These are phyloP conservation scores for Lathyrus aphaca DNA, from an alignment of 306 rosid species.

Conservation along the genomic window DNA sequence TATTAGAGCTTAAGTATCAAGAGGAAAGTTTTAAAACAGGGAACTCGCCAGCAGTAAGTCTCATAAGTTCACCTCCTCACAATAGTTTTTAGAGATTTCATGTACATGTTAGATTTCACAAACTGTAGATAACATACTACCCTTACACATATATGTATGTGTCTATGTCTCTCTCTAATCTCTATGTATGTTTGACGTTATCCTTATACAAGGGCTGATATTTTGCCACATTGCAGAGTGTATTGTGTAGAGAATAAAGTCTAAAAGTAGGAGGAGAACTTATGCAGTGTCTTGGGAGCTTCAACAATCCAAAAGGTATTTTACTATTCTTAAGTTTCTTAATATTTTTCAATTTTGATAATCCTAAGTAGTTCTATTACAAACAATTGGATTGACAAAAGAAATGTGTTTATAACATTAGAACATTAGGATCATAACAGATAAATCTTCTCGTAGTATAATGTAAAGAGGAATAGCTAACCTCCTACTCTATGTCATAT, in stretches of 20 bases:
- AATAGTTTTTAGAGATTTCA: conserved; percentile 15
- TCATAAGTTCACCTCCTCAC: conserved; percentile 31
- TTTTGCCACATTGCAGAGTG: conserved; percentile 63
- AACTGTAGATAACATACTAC: neutral
- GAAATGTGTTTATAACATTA: too few species aligned
- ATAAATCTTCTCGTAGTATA: too few species aligned
- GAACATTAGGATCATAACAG: too few species aligned
- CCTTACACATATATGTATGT: neutral
- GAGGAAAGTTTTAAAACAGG: conserved; percentile 65
- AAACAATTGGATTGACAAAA: conserved; percentile 31
- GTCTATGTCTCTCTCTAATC: conserved; percentile 3
- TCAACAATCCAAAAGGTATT: too few species aligned
- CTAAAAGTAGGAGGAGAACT: too few species aligned
- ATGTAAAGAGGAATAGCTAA: conserved; percentile 7
- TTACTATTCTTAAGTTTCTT: too few species aligned
- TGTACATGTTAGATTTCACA: conserved; percentile 5
- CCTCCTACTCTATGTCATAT: conserved; percentile 11
- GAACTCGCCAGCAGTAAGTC: conserved; percentile 64
- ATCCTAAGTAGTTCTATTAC: conserved; percentile 39
- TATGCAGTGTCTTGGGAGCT: too few species aligned
- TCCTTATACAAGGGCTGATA: conserved; percentile 34
- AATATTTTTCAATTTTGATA: too few species aligned
- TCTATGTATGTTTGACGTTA: neutral
- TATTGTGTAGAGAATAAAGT: too few species aligned
- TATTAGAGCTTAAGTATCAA: too few species aligned